phyloP scores from a whole-genome alignment of 495 filamentous ascomycete species.

The Penicillium steckii region DNA sequence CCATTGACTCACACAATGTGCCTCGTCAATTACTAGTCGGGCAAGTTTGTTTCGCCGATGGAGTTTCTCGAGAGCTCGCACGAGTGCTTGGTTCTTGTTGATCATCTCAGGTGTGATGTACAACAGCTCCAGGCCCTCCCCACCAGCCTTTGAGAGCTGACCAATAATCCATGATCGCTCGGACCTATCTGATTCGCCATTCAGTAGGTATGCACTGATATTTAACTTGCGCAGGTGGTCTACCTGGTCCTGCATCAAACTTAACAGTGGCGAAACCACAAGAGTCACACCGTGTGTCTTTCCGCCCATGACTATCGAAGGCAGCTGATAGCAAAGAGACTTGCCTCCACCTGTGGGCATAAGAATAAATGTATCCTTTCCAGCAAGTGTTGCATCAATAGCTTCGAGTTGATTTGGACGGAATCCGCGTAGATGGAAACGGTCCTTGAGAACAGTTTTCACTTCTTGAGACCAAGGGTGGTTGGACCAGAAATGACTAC shows the following conservation, averaged over 20 bases:
- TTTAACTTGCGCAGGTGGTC: constrained; percentile 70
- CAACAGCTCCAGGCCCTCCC: constrained; percentile 76
- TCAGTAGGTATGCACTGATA: constrained; percentile 75
- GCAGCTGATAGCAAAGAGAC: constrained; percentile 94
- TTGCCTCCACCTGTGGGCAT: constrained; percentile 99
- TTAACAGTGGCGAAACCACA: constrained; percentile 90
- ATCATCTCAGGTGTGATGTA: constrained; percentile 99
- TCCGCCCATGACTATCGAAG: constrained; percentile 78
- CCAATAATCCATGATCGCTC: constrained; percentile 60
- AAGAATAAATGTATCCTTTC: constrained; percentile 86
- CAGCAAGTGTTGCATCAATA: constrained; percentile 85
- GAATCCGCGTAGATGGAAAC: constrained; percentile 83
- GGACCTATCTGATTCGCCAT: constrained; percentile 62
- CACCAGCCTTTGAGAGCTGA: constrained; percentile 54
- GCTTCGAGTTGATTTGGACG: constrained; percentile 91
- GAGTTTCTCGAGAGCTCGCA: constrained; percentile 59
- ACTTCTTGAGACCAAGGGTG: constrained; percentile 86
- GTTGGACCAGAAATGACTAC: constrained; percentile 39
- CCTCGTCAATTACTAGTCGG: constrained; percentile 94
- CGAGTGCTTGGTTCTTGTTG: constrained; percentile 66
- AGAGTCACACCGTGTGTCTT: constrained; percentile 83
- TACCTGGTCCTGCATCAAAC: constrained; percentile 96
- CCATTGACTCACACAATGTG: constrained; percentile 98
- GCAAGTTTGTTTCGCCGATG: constrained; percentile 68
- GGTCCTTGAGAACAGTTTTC: constrained; percentile 66